Percentiles rank a stretch among this genome's conserved stretches.
These are phyloP conservation scores for Exophiala calicioides DNA, from an alignment of 2,329 filamentous ascomycete species.

Conservation along the genomic window DNA sequence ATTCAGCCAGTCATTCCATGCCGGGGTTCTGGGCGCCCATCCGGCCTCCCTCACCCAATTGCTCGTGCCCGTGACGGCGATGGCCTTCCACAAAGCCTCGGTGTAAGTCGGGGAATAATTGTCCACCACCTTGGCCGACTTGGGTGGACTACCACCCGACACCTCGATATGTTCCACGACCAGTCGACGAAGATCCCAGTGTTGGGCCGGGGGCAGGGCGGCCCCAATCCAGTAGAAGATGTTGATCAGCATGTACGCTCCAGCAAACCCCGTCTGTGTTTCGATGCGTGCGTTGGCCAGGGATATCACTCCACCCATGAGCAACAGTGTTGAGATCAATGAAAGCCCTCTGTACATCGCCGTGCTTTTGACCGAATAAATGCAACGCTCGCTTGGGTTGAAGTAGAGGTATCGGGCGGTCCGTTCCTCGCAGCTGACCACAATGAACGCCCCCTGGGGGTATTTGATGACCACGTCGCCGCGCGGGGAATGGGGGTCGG, in stretches of 20 bases:
- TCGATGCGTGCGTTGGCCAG: conserved; percentile 52
- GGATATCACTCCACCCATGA: conserved; percentile 55
- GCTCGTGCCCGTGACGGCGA: conserved; percentile 47
- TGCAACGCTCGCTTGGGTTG: conserved; percentile 50
- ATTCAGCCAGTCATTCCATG: conserved; percentile 46
- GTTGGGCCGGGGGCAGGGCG: conserved; percentile 47
- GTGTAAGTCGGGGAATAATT: conserved; percentile 44
- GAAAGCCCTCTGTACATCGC: conserved; percentile 49
- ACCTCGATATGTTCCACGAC: conserved; percentile 35
- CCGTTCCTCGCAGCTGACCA: conserved; percentile 52
- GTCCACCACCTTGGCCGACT: conserved; percentile 37
- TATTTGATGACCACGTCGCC: conserved; percentile 54
- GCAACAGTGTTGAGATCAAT: conserved; percentile 52
- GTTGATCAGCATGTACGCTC: conserved; percentile 52
- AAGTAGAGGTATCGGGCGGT: conserved; percentile 55
- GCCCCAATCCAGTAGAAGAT: conserved; percentile 55
- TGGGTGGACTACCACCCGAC: conserved; percentile 27
- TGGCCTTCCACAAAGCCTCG: conserved; percentile 51
- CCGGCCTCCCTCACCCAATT: conserved; percentile 46
- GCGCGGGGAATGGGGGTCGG: conserved; percentile 37
- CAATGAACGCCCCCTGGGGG: conserved; percentile 52
- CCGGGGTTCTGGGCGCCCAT: conserved; percentile 44
- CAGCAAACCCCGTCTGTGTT: conserved; percentile 52
- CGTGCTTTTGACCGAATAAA: conserved; percentile 45
- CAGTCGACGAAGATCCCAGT: conserved; percentile 53